Base-by-base conservation (phyloP, 768 basidiomycete species). In the Bullera alba region DNA sequence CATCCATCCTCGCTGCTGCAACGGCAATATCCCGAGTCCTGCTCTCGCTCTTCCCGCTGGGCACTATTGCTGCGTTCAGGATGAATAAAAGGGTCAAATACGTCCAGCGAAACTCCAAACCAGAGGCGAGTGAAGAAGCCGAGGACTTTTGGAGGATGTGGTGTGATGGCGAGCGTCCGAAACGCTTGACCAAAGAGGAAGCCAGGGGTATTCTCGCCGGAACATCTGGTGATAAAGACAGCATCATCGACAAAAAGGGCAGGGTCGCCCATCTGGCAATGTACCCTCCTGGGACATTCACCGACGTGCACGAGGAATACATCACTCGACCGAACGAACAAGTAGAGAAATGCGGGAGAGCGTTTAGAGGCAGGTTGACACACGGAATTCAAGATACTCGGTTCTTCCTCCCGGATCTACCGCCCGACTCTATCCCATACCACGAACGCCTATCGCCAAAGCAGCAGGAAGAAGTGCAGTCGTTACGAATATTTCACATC, bases 1-100 rank as follows among this genome's bases (percentile, higher is more conserved):
- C 65, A 16, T 59, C 65, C 16, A 38, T 61, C 14, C 48, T 67
- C 29, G 54, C 68, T 6, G 25, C 51, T n/a, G 57, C 61, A 19
- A 70, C 63, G 19, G 51, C 60, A 2, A 51, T 70, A 28, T 65
- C 68, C 4, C 68, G 68, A 1, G 54, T 67, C 28, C 48, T 70
- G 25, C 58, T 70, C 28, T 65, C 68, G 16, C 61, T 70, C 55
- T 61, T 70, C 32, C 68, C 68, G 25, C 44, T 70, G 19, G 59
- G 60, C 5, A 63, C 61, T 19, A 39, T 70, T 21, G 67, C 64
- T 25, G 56, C 62, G 3, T 56, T 62, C 47, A 51, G 49, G 17
- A 52, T 59, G 29, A 44, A 37, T 10, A 34, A 53, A 27, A 47
- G 39, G 12, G 58, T 52, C 0, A 48, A 45, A 41, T 66, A 56